A percentile compares a stretch with the other conserved stretches of the same genome.
Evolutionary conservation across 2,329 filamentous ascomycete species (phyloP).

Genomic region (Colletotrichum tabaci): DNA sequence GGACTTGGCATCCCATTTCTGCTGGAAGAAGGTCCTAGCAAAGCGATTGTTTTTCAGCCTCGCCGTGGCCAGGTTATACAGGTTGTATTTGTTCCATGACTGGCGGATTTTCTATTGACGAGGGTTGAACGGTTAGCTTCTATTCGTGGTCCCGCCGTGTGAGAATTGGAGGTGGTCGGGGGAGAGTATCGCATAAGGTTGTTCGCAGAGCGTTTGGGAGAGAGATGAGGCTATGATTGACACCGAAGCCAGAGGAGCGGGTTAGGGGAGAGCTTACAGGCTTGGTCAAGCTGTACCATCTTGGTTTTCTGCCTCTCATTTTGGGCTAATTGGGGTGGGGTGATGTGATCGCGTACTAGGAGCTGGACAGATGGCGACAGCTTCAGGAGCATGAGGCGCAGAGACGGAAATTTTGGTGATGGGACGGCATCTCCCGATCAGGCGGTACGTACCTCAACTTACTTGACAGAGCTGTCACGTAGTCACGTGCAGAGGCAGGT

Average conservation of each 20-base stretch:
- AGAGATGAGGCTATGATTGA: constrained; percentile 8
- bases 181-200: neutral
- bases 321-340: constrained; percentile 53
- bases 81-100: constrained; percentile 97
- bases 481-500: constrained; percentile 14
- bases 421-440: constrained; percentile 37
- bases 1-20: constrained; percentile 96
- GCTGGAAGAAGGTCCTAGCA: constrained; percentile 88
- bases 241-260: constrained; percentile 22
- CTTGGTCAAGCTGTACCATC: constrained; percentile 77
- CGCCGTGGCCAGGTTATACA: constrained; percentile 85
- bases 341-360: constrained; percentile 13
- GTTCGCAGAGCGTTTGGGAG: constrained; percentile 14
- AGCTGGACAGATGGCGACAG: constrained; percentile 31
- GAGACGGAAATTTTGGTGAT: constrained; percentile 43
- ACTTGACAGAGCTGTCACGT: neutral
- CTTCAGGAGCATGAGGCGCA: constrained; percentile 40
- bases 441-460: constrained; percentile 24
- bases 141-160: neutral
- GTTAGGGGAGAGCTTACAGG: constrained; percentile 64
- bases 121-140: constrained; percentile 29
- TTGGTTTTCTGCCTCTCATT: constrained; percentile 69
- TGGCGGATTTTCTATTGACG: constrained; percentile 85
- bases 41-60: constrained; percentile 58
- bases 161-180: neutral